Evolutionary conservation across 2,329 filamentous ascomycete species (phyloP).

Genomic region (Stemphylium lycopersici): DNA sequence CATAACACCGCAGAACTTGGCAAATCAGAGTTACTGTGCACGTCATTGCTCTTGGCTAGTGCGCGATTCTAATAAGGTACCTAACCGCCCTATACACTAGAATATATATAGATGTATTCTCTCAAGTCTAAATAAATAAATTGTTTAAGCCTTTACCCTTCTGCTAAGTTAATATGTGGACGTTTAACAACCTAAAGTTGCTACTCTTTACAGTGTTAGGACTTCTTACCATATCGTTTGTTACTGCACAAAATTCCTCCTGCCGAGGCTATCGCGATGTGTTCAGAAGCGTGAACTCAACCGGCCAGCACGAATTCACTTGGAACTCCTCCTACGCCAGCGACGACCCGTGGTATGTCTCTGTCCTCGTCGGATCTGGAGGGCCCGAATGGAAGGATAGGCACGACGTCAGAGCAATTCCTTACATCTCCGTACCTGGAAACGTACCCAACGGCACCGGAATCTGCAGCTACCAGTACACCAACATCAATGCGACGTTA

Average conservation of each 20-base stretch:
- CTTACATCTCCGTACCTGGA: slow-evolving; percentile 3
- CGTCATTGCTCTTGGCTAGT: background rate
- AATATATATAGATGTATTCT: slow-evolving; percentile 2
- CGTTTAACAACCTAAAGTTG: background rate
- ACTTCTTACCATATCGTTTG: slow-evolving; percentile 1
- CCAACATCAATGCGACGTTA: slow-evolving; percentile 4
- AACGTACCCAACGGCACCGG: slow-evolving; percentile 1
- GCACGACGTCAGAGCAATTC: background rate
- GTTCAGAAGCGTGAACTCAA: slow-evolving; percentile 6
- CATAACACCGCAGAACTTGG: too few relatives aligned
- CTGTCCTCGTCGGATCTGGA: slow-evolving; percentile 5
- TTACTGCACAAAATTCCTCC: slow-evolving; percentile 4
- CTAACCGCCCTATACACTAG: background rate
- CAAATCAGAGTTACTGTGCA: too few relatives aligned
- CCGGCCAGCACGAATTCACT: slow-evolving; percentile 8
- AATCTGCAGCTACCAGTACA: slow-evolving; percentile 1
- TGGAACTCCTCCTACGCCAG: slow-evolving; percentile 8
- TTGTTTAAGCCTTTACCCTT: background rate
- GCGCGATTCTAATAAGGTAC: slow-evolving; percentile 2
- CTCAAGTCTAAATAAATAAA: background rate
- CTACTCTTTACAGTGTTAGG: slow-evolving; percentile 6
- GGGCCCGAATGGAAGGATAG: background rate
- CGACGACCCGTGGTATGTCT: slow-evolving; percentile 5
- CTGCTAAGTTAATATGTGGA: slow-evolving; percentile 2
- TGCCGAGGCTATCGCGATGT: background rate